These are phyloP conservation scores for Alternaria solani DNA, from an alignment of 2,329 filamentous ascomycete species.

Conservation along the genomic window DNA sequence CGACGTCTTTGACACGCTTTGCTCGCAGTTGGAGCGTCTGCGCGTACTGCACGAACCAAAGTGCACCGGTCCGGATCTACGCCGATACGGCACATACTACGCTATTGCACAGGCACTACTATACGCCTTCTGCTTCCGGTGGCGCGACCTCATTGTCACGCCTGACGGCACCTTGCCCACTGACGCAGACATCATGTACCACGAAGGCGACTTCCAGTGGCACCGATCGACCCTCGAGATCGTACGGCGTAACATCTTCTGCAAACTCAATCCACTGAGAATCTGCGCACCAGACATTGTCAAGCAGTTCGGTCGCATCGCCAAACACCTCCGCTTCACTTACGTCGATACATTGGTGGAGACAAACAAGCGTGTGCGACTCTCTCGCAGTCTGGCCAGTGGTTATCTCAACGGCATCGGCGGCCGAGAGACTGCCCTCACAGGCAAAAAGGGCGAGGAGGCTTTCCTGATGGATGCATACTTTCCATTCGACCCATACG, in stretches of 20 bases:
- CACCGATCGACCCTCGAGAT: constrained; percentile 75
- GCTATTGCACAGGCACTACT: constrained; percentile 86
- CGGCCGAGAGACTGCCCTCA: constrained; percentile 64
- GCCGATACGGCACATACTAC: constrained; percentile 85
- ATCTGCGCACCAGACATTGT: constrained; percentile 93
- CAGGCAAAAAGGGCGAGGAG: constrained; percentile 71
- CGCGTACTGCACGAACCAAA: constrained; percentile 74
- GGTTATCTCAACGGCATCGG: constrained; percentile 56
- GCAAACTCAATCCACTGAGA: constrained; percentile 91
- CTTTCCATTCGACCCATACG: constrained; percentile 97
- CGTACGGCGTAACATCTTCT: constrained; percentile 80
- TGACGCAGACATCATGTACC: constrained; percentile 64
- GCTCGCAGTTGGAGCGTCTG: constrained; percentile 78
- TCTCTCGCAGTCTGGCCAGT: constrained; percentile 73
- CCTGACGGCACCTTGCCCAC: constrained; percentile 54
- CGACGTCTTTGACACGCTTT: constrained; percentile 80
- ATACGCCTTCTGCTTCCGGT: constrained; percentile 98
- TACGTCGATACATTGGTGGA: constrained; percentile 90
- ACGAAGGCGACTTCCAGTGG: constrained; percentile 81
- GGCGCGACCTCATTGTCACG: constrained; percentile 81
- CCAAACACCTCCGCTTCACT: constrained; percentile 84
- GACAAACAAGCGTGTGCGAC: constrained; percentile 86
- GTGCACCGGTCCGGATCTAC: constrained; percentile 85
- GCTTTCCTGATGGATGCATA: constrained; percentile 90
- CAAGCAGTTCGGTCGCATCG: constrained; percentile 86